Conservation (phyloP, 495 filamentous ascomycete genomes). For the Geopyxis carbonaria region DNA sequence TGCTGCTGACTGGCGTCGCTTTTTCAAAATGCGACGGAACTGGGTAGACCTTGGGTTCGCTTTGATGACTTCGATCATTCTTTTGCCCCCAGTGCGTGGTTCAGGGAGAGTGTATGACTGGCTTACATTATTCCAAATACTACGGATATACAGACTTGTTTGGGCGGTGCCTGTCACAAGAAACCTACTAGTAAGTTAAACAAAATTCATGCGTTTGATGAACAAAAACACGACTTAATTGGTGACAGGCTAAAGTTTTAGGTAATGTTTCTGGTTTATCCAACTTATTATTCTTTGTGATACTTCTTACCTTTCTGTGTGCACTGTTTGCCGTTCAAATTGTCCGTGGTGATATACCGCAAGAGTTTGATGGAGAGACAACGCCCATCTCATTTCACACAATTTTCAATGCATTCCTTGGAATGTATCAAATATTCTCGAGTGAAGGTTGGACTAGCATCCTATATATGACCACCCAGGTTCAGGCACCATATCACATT, state of each 20-base stretch:
- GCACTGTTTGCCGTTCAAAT: slow-evolving; percentile 89
- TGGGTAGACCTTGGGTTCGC: slow-evolving; percentile 66
- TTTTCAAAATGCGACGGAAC: slow-evolving; percentile 54
- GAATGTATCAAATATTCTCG: slow-evolving; percentile 97
- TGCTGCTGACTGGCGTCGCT: slow-evolving; percentile 56
- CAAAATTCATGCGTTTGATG: background rate
- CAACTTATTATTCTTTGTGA: slow-evolving; percentile 91
- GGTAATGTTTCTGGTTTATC: slow-evolving; percentile 82
- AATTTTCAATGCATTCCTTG: slow-evolving; percentile 88
- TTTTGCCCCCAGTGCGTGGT: slow-evolving; percentile 62
- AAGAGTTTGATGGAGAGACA: slow-evolving; percentile 37
- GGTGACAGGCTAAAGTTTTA: slow-evolving; percentile 55
- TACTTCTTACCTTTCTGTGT: slow-evolving; percentile 83
- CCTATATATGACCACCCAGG: slow-evolving; percentile 63
- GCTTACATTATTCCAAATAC: slow-evolving; percentile 83
- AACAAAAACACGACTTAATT: slow-evolving; percentile 5
- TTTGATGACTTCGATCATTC: slow-evolving; percentile 65
- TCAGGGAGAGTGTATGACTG: slow-evolving; percentile 69
- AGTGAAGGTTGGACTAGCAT: slow-evolving; percentile 91
- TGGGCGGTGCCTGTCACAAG: slow-evolving; percentile 72
- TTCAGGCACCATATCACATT: slow-evolving; percentile 42
- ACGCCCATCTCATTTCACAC: slow-evolving; percentile 63
- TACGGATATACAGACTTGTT: slow-evolving; percentile 83
- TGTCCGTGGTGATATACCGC: slow-evolving; percentile 69
- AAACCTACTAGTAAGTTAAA: slow-evolving; percentile 53